Base-by-base conservation (phyloP, 139 green algal species). In the Micractinium sp. region DNA sequence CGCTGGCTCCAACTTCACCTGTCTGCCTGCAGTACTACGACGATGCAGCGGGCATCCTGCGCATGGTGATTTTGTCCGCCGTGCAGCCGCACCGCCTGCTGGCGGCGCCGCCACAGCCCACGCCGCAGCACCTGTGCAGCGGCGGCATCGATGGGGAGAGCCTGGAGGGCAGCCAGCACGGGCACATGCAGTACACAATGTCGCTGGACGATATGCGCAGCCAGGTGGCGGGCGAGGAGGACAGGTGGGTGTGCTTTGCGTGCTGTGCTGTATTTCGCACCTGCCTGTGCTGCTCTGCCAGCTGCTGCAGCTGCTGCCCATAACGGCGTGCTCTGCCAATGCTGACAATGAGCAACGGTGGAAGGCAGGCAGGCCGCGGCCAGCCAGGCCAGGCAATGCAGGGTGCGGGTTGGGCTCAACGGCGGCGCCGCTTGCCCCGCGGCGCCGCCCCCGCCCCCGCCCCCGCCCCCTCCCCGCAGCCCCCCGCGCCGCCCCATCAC, bases 1-100 rank as follows among this genome's bases (percentile, higher is more conserved):
- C 60, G 22, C 36, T 15, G 23, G 29, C 31, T 60, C 29, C 4
- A 0, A 47, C 31, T 18, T 25, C 35, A 69, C 19, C 35, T 39
- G 36, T 13, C 29, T 5, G 35, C 36, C 15, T 90, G 86, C 91
- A 94, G 96, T 99, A 99, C 93, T 98, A 98, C 41, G 96, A 98
- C 85, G 96, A 98, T 81, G 94, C 96, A 1, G 95, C 97, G 1
- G 95, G 95, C 86, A 96, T 97, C 60, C 89, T 96, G 80, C 90
- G 91, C 87, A 96, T 93, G 91, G 94, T 97, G 67, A 94, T 97
- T 25, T 92, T 98, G 38, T 95, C 86, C 47, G 95, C 96, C 36
- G 92, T 97, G 36, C 95, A 95, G 3, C 95, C 95, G 0, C 95
- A 97, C 78, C 93, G 95, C 9, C 92, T 98, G 63, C 90, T 91